Percentiles rank a stretch among this genome's conserved stretches.
These are phyloP conservation scores for Teratosphaeria destructans DNA, from an alignment of 2,329 filamentous ascomycete species.

Conservation along the genomic window DNA sequence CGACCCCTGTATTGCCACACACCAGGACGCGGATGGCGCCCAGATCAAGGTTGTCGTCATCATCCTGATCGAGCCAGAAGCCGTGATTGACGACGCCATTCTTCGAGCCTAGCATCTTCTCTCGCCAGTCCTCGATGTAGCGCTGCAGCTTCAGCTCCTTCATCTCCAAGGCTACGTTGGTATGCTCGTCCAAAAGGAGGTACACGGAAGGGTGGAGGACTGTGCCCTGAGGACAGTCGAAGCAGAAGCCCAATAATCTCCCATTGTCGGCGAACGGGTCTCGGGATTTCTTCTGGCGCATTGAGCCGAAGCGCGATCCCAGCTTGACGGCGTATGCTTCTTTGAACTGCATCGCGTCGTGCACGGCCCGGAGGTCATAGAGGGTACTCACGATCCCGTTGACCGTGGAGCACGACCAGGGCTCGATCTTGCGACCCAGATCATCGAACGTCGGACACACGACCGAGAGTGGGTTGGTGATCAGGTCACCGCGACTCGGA, in stretches of 20 bases:
- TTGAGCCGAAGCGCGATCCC: slow-evolving; percentile 3
- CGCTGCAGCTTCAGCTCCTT: slow-evolving; percentile 20
- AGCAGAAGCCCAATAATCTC: slow-evolving; percentile 11
- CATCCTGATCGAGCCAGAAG: slow-evolving; percentile 19
- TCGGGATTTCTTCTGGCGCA: slow-evolving; percentile 11
- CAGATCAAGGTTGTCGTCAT: slow-evolving; percentile 6
- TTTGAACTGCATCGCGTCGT: slow-evolving; percentile 5
- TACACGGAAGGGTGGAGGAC: slow-evolving; percentile 27
- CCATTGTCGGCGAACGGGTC: slow-evolving; percentile 11
- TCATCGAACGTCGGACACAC: slow-evolving; percentile 8
- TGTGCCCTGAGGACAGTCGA: slow-evolving; percentile 20
- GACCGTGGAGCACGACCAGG: slow-evolving; percentile 8
- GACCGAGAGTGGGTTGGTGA: slow-evolving; percentile 5
- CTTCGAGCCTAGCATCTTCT: slow-evolving; percentile 12
- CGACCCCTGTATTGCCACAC: slow-evolving; percentile 25
- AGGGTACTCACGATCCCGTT: slow-evolving; percentile 12
- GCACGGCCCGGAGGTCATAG: slow-evolving; percentile 17
- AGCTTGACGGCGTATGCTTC: slow-evolving; percentile 11
- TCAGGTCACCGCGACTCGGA: neutral
- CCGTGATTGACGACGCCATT: slow-evolving; percentile 10
- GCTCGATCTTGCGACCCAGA: slow-evolving; percentile 1
- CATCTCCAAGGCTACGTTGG: slow-evolving; percentile 13
- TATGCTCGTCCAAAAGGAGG: slow-evolving; percentile 21
- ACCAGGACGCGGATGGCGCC: slow-evolving; percentile 26
- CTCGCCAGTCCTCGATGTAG: slow-evolving; percentile 16